Base-by-base conservation (phyloP, 352 stramenopile genomes). In the Peronosclerospora sorghi region DNA sequence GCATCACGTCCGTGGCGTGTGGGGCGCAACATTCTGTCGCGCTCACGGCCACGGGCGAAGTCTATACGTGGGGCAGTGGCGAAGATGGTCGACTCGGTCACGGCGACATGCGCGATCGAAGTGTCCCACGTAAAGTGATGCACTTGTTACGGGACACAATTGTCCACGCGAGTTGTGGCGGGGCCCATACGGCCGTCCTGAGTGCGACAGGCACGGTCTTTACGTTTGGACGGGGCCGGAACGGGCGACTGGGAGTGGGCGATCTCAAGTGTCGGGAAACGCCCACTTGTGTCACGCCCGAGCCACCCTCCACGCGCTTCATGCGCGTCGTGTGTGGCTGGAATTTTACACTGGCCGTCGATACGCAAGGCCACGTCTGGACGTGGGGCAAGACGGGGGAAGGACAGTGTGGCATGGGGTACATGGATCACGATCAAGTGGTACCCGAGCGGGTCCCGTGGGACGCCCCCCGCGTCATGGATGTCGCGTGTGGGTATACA, bases 311-410 rank as follows among this genome's bases (percentile, higher is more conserved):
- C 24, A 60, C 62, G 5, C 47, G 37, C 0, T 63, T 86, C 10
- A 51, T 65, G 4, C 58, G 74, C 8, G 60, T 88, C 0, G 68
- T 78, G 2, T 91, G 78, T 23, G 78, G 78, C 0, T 91, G 78
- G 78, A 91, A 91, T 47, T 91, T 91, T 27, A 88, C 78, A 1
- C 62, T 70, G 0, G 75, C 75, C 5, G 50, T 86, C 17, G 57
- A 62, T 12, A 42, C 54, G 14, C 48, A 80, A 20, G 72, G 74
- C 1, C 53, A 48, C 12, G 59, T 92, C n/a, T 93, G 70, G 36
- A 73, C 77, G 20, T 95, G 83, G 83, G 83, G 83, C 12, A 93
- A 90, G 45, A 83, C 88, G 18, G 73, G 74, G 8, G 82, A 95
- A 39, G 83, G 83, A 0, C 82, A 95, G 44, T 92, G 85, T 39